Evolutionary conservation across 495 filamentous ascomycete genomes (phyloP).

Genomic region (Penicillium cataractarum): DNA sequence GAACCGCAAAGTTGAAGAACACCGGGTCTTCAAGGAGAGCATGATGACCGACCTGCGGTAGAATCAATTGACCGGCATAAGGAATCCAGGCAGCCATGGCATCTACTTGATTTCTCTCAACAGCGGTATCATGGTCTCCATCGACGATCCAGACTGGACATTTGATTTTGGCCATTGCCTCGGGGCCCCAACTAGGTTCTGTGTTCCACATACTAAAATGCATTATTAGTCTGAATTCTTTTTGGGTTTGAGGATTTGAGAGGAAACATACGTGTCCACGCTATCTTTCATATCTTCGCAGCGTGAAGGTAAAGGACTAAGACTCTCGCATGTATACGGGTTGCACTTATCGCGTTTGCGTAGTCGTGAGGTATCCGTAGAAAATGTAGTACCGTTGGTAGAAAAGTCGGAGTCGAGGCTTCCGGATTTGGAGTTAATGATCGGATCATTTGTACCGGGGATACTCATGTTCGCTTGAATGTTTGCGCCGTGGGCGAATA

Average conservation of each 20-base stretch:
- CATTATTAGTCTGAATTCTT: no score
- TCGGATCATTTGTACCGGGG: not conserved
- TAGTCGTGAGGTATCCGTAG: not conserved
- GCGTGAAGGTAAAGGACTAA: not conserved
- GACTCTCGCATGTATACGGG: not conserved
- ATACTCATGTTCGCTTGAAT: not conserved
- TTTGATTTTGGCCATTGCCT: not conserved
- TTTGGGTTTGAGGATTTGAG: no score
- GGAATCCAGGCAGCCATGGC: not conserved
- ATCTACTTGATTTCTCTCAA: not conserved
- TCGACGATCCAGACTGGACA: conserved; percentile 3
- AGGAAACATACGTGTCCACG: not conserved
- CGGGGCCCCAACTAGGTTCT: not conserved
- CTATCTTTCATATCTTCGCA: not conserved
- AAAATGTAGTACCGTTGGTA: not conserved
- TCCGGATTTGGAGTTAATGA: not conserved
- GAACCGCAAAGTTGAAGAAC: conserved; percentile 4
- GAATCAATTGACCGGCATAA: conserved; percentile 1
- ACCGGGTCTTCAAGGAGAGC: not conserved
- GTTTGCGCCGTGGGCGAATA: not conserved
- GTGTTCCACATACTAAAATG: not conserved
- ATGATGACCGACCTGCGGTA: not conserved
- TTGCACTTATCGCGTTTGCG: not conserved
- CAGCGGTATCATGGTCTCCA: not conserved
- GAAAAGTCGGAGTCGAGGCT: not conserved